phyloP scores from a whole-genome alignment of 768 basidiomycete species.

The Leucocoprinus leucothites region DNA sequence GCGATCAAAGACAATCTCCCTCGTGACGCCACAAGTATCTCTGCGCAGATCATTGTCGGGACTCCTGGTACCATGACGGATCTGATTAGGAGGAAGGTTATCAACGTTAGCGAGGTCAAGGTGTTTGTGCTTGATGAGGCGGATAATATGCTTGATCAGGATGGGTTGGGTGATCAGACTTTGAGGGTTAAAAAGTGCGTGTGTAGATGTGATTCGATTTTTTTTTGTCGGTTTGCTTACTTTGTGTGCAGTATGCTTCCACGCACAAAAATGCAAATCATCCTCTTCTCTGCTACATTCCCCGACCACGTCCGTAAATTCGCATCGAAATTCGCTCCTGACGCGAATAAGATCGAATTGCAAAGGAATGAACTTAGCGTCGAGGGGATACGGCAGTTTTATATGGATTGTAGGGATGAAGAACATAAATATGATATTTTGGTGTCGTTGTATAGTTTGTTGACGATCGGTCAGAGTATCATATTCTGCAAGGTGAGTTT shows the following conservation, averaged over 20 bases:
- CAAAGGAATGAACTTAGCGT: slow-evolving; percentile 92
- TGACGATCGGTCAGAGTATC: slow-evolving; percentile 97
- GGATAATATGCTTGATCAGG: slow-evolving; percentile 97
- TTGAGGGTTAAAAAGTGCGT: slow-evolving; percentile 89
- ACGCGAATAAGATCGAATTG: slow-evolving; percentile 94
- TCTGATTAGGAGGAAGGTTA: slow-evolving; percentile 70
- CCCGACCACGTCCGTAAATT: slow-evolving; percentile 91
- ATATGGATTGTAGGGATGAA: slow-evolving; percentile 89
- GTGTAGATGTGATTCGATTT: neutral
- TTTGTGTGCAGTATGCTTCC: slow-evolving; percentile 51
- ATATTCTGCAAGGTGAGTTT: slow-evolving; percentile 88
- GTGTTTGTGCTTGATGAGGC: slow-evolving; percentile 98
- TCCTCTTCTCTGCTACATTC: slow-evolving; percentile 98
- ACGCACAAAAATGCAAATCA: slow-evolving; percentile 66
- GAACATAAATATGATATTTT: slow-evolving; percentile 95
- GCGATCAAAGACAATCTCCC: slow-evolving; percentile 90
- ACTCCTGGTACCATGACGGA: slow-evolving; percentile 95
- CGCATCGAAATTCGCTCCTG: slow-evolving; percentile 89
- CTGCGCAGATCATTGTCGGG: slow-evolving; percentile 91
- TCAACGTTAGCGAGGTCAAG: slow-evolving; percentile 79
- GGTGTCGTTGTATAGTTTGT: slow-evolving; percentile 80
- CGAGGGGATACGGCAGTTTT: slow-evolving; percentile 94
- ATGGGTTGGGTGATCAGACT: slow-evolving; percentile 92
- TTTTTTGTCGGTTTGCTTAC: neutral
- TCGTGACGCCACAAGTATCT: slow-evolving; percentile 59